Percentiles rank a stretch among this genome's conserved stretches.
These are phyloP conservation scores for Chondrus crispus DNA, from an alignment of 23 red algal species.

Conservation along the genomic window DNA sequence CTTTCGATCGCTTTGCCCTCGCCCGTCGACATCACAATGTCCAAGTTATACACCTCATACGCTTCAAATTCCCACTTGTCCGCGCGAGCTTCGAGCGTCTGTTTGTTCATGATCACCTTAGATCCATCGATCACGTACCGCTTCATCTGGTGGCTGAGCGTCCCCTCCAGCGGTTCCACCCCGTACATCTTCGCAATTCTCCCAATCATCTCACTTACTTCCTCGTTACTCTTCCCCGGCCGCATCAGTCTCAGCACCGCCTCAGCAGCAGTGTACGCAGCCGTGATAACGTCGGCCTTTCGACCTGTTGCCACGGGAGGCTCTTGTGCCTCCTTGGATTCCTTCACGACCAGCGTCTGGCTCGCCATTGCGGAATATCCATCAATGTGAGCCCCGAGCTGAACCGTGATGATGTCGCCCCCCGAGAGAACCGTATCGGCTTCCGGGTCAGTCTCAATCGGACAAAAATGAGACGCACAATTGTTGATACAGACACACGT, in stretches of 20 bases:
- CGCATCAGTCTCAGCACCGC: slow-evolving; percentile 85
- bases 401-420: slow-evolving; percentile 83
- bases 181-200: slow-evolving; percentile 75
- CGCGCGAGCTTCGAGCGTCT: slow-evolving; percentile 75
- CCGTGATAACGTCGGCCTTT: slow-evolving; percentile 73
- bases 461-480: slow-evolving; percentile 91
- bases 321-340: slow-evolving; percentile 17
- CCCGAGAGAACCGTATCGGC: slow-evolving; percentile 33
- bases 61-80: slow-evolving; percentile 83
- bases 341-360: slow-evolving; percentile 47
- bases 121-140: slow-evolving; percentile 91
- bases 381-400: slow-evolving; percentile 93
- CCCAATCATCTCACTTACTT: slow-evolving; percentile 83
- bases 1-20: slow-evolving; percentile 85
- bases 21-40: slow-evolving; percentile 95
- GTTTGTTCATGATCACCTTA: slow-evolving; percentile 87
- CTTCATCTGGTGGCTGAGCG: slow-evolving; percentile 92
- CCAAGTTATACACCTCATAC: slow-evolving; percentile 89
- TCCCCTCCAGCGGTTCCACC: slow-evolving; percentile 78
- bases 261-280: slow-evolving; percentile 86
- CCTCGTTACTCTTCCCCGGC: slow-evolving; percentile 80
- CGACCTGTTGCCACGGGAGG: slow-evolving; percentile 24
- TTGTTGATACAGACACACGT: slow-evolving; percentile 85
- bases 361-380: slow-evolving; percentile 79
- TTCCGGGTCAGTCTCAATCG: slow-evolving; percentile 66